Conservation (phyloP, 2,329 filamentous ascomycete species). For the Cytospora chrysosperma region DNA sequence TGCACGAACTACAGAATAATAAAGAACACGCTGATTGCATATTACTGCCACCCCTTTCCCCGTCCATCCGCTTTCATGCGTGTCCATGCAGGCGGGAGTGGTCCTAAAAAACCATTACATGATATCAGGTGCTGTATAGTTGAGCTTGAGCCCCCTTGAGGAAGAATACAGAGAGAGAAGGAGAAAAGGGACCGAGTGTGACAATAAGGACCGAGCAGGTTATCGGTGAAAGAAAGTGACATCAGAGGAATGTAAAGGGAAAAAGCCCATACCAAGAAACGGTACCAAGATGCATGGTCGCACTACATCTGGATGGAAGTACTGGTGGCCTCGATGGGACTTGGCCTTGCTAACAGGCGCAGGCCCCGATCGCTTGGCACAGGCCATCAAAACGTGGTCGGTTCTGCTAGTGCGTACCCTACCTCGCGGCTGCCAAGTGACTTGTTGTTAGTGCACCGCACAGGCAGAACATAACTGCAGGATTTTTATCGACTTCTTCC, state of each 20-base stretch:
- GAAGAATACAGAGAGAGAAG: background rate
- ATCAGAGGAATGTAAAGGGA: background rate
- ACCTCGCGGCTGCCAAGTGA: background rate
- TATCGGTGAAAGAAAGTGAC: background rate
- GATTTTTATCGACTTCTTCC: background rate
- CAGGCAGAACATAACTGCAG: background rate
- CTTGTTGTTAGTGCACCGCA: background rate
- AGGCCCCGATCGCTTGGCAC: background rate
- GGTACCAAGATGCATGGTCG: too few species aligned
- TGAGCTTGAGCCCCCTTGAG: background rate
- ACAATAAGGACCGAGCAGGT: background rate
- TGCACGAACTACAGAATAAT: background rate
- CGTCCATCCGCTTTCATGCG: background rate
- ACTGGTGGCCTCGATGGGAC: background rate
- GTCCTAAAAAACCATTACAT: background rate
- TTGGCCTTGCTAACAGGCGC: background rate
- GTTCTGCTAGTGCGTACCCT: background rate
- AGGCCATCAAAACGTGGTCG: background rate
- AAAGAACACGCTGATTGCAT: background rate
- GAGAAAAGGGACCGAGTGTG: background rate
- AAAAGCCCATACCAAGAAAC: too few species aligned
- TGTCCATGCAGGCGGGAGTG: background rate
- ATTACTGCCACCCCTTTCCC: background rate
- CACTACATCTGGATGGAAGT: background rate
- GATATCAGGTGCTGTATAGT: background rate